These are phyloP conservation scores for Zarea fungicola DNA, from an alignment of 2,329 filamentous ascomycete species.

Conservation along the genomic window DNA sequence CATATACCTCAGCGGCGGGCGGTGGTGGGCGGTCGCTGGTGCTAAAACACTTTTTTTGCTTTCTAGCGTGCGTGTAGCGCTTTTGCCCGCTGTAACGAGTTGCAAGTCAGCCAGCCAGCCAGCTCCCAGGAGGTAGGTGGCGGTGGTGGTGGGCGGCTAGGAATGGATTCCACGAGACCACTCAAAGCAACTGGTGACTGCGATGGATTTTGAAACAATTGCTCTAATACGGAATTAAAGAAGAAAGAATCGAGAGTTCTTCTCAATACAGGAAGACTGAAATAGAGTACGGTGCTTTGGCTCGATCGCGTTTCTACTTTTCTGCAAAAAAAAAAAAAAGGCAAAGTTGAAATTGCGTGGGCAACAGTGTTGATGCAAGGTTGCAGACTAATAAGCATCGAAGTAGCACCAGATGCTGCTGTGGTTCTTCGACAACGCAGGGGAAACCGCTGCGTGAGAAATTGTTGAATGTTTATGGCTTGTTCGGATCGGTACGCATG, in stretches of 20 bases:
- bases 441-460: too few relatives aligned
- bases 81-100: too few relatives aligned
- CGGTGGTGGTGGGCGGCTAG: not conserved
- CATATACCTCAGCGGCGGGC: conserved; percentile 1
- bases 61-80: too few relatives aligned
- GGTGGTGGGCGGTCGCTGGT: not conserved
- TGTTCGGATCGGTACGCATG: too few relatives aligned
- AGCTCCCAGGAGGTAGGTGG: not conserved
- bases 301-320: not conserved
- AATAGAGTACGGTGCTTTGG: too few relatives aligned
- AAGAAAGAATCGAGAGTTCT: not conserved
- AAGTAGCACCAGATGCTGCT: too few relatives aligned
- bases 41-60: too few relatives aligned
- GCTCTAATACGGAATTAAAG: not conserved
- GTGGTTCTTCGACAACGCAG: too few relatives aligned
- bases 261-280: not conserved
- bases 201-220: too few relatives aligned
- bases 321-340: not conserved
- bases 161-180: not conserved
- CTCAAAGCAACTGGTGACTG: not conserved
- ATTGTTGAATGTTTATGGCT: too few relatives aligned
- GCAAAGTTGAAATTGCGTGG: conserved; percentile 9
- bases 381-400: too few relatives aligned
- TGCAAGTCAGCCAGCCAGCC: too few relatives aligned
- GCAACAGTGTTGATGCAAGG: conserved; percentile 8